Conservation (phyloP, 169 alveolate species). For the Plasmodium berghei region DNA sequence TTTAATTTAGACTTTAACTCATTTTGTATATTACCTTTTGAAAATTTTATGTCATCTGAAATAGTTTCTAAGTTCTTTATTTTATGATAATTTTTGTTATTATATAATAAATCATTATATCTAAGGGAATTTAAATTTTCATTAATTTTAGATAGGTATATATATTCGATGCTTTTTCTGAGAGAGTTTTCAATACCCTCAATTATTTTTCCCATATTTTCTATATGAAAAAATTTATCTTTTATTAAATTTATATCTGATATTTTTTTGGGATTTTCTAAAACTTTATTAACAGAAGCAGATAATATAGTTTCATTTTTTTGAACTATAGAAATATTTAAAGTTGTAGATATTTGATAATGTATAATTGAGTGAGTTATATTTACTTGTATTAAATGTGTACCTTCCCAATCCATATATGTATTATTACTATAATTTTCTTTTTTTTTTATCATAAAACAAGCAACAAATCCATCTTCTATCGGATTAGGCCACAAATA, state of each 20-base stretch:
- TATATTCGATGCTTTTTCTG: conserved; percentile 67
- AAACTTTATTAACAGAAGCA: conserved; percentile 61
- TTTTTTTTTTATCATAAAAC: conserved; percentile 57
- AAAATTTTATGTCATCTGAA: conserved; percentile 11
- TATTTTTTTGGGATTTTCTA: conserved; percentile 55
- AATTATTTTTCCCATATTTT: conserved; percentile 63
- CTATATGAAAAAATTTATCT: conserved; percentile 57
- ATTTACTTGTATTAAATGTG: conserved; percentile 70
- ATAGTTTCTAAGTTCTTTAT: conserved; percentile 3
- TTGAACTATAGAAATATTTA: conserved; percentile 28
- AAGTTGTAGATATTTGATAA: conserved; percentile 57
- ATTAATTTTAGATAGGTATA: conserved; percentile 33
- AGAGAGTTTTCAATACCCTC: conserved; percentile 63
- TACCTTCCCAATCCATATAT: conserved; percentile 47
- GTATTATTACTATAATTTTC: conserved; percentile 21
- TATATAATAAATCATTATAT: conserved; percentile 8
- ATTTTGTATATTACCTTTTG: conserved; percentile 25
- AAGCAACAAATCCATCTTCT: conserved; percentile 73
- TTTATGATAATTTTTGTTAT: neutral
- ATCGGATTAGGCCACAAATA: conserved; percentile 63
- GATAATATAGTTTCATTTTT: conserved; percentile 43
- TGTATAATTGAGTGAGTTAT: conserved; percentile 20
- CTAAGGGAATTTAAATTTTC: conserved; percentile 45
- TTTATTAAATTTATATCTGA: conserved; percentile 40
- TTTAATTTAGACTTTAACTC: conserved; percentile 31